A percentile compares a stretch with the other conserved stretches of the same genome.
Conservation (phyloP, 192 early-diverging fungal species). For the Chytriomyces sp. region DNA sequence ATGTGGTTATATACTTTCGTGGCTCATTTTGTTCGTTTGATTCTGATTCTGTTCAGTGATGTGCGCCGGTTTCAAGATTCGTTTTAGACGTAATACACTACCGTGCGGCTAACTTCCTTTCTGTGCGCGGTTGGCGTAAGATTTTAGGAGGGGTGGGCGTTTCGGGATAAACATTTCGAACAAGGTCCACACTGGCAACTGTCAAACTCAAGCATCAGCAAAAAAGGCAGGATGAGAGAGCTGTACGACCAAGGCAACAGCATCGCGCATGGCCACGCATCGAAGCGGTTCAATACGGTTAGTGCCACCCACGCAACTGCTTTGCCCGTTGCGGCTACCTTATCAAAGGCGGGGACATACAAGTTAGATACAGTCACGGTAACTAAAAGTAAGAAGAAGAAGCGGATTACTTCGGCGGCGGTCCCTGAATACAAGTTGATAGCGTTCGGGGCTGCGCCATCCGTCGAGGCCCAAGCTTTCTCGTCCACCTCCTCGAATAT, state of each 20-base stretch:
- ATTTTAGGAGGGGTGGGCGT: neutral
- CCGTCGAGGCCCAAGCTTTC: neutral
- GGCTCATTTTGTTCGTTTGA: too few species aligned
- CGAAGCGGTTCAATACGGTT: neutral
- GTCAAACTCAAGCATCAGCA: neutral
- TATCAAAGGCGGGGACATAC: too few species aligned
- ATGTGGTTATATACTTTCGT: too few species aligned
- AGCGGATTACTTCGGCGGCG: neutral
- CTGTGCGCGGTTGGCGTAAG: neutral
- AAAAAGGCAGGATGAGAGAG: neutral
- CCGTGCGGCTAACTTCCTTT: neutral
- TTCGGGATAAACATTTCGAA: neutral
- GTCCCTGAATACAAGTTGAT: neutral
- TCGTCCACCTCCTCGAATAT: neutral
- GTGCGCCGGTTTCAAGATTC: too few species aligned
- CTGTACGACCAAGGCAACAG: slow-evolving; percentile 6
- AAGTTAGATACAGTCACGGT: neutral
- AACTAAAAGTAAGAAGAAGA: neutral
- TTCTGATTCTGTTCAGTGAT: too few species aligned
- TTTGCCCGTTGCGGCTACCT: neutral
- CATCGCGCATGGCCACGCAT: neutral
- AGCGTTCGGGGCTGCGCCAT: neutral
- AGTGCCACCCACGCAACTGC: neutral
- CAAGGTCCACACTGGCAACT: neutral
- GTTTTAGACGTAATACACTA: neutral